Evolutionary conservation across 129 eudicot genomes (phyloP).

Genomic region (Ambrosia trifida): DNA sequence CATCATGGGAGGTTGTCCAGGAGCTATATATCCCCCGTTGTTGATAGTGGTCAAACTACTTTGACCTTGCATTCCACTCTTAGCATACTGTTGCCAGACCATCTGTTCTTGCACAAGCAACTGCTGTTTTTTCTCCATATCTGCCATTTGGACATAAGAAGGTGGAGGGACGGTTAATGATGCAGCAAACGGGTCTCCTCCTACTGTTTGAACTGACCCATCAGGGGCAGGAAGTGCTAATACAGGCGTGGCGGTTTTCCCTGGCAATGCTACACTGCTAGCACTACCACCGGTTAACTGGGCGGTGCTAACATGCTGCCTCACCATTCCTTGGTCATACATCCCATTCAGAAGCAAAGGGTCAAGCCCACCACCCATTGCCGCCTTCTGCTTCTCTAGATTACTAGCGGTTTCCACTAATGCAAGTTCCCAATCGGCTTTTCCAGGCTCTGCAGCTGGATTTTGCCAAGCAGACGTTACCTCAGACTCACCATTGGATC

Average conservation of each 20-base stretch:
- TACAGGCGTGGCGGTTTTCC: slow-evolving; percentile 46
- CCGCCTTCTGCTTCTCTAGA: slow-evolving; percentile 65
- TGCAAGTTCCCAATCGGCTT: slow-evolving; percentile 94
- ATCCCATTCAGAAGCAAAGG: slow-evolving; percentile 77
- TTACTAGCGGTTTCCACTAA: slow-evolving; percentile 77
- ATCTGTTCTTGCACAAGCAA: slow-evolving; percentile 76
- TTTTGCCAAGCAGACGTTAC: slow-evolving; percentile 89
- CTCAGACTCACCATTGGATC: slow-evolving; percentile 51
- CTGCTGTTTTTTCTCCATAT: slow-evolving; percentile 82
- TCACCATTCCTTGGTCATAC: slow-evolving; percentile 81
- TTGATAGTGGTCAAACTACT: slow-evolving; percentile 33
- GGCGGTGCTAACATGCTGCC: slow-evolving; percentile 63
- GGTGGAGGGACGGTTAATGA: slow-evolving; percentile 31
- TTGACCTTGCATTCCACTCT: slow-evolving; percentile 35
- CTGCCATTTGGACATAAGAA: slow-evolving; percentile 51
- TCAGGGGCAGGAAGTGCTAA: slow-evolving; percentile 83
- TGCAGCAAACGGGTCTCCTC: slow-evolving; percentile 57
- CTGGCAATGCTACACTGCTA: slow-evolving; percentile 80
- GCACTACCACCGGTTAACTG: slow-evolving; percentile 77
- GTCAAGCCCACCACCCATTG: slow-evolving; percentile 80
- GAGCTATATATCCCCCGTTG: slow-evolving; percentile 41
- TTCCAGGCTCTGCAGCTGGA: slow-evolving; percentile 80
- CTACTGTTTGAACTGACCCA: slow-evolving; percentile 67
- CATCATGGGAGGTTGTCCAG: slow-evolving; percentile 48
- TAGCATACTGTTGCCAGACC: slow-evolving; percentile 56